Percentiles rank a stretch among this genome's conserved stretches.
phyloP scores from a whole-genome alignment of 352 stramenopile genomes.

The Hyaloperonospora brassicae region DNA sequence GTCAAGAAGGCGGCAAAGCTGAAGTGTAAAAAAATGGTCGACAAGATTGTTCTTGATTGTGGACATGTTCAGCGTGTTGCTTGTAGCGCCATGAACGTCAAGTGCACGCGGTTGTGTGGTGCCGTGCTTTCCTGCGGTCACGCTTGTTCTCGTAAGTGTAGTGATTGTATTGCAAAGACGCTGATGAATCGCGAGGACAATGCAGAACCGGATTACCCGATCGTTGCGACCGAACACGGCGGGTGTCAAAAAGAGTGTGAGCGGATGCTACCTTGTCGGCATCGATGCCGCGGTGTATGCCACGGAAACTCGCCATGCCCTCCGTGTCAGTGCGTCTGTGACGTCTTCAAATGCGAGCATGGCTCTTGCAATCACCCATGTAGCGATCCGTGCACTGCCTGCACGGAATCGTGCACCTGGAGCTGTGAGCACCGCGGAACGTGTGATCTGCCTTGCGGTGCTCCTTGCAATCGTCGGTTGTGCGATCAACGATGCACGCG shows the following conservation, averaged over 20 bases:
- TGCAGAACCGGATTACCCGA: slow-evolving; percentile 19
- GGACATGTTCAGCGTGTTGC: slow-evolving; percentile 24
- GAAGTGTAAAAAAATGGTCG: slow-evolving; percentile 20
- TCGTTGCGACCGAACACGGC: slow-evolving; percentile 33
- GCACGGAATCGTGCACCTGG: slow-evolving; percentile 65
- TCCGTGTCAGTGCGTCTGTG: slow-evolving; percentile 46
- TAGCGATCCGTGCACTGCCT: slow-evolving; percentile 49
- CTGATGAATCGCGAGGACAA: slow-evolving; percentile 16
- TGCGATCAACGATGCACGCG: slow-evolving; percentile 48
- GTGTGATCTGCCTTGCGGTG: slow-evolving; percentile 53
- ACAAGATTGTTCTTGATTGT: slow-evolving; percentile 27
- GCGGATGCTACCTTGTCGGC: slow-evolving; percentile 51
- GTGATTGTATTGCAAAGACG: slow-evolving; percentile 28
- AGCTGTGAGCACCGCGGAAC: slow-evolving; percentile 46
- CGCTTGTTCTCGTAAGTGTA: slow-evolving; percentile 30
- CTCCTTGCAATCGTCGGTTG: slow-evolving; percentile 35
- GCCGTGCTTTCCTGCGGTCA: slow-evolving; percentile 30
- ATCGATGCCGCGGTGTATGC: slow-evolving; percentile 49
- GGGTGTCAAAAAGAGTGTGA: slow-evolving; percentile 56
- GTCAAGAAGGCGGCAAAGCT: slow-evolving; percentile 14
- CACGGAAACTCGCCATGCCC: slow-evolving; percentile 42
- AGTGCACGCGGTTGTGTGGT: slow-evolving; percentile 22
- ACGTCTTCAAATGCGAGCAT: slow-evolving; percentile 49
- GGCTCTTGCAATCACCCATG: slow-evolving; percentile 46
- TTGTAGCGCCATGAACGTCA: slow-evolving; percentile 16